A percentile compares a stretch with the other conserved stretches of the same genome.
Evolutionary conservation across 306 rosid species (phyloP).

Genomic region (Cucurbita argyrosperma): DNA sequence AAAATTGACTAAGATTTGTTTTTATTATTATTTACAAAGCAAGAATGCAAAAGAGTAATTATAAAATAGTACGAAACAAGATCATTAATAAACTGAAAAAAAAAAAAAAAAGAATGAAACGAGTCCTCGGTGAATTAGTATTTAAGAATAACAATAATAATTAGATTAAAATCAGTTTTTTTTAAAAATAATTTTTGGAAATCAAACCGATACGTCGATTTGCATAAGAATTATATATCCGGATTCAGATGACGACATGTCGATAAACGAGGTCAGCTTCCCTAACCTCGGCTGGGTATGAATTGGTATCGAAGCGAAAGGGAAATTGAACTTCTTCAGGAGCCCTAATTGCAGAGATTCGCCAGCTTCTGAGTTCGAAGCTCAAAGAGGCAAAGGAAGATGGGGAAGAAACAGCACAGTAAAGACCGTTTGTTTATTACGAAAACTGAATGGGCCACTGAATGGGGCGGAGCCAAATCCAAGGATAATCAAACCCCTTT

Average conservation of each 20-base stretch:
- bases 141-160: too few species aligned
- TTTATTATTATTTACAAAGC: background rate
- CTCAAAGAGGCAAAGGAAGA: slow-evolving; percentile 6
- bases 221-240: background rate
- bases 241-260: background rate
- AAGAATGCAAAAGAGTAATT: background rate
- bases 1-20: background rate
- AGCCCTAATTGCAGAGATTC: slow-evolving; percentile 7
- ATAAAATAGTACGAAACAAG: too few species aligned
- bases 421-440: slow-evolving; percentile 88
- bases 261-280: background rate
- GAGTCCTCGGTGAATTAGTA: too few species aligned
- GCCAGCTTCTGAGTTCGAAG: background rate
- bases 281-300: background rate
- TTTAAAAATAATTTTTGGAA: background rate
- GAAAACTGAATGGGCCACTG: slow-evolving; percentile 98
- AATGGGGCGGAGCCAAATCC: slow-evolving; percentile 95
- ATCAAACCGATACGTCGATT: background rate
- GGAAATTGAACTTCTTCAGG: background rate
- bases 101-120: too few species aligned
- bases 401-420: slow-evolving; percentile 98
- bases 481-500: slow-evolving; percentile 50
- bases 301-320: background rate
- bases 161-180: background rate
- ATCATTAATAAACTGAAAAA: background rate